phyloP scores from a whole-genome alignment of 768 basidiomycete genomes.

The Collybia nuda region DNA sequence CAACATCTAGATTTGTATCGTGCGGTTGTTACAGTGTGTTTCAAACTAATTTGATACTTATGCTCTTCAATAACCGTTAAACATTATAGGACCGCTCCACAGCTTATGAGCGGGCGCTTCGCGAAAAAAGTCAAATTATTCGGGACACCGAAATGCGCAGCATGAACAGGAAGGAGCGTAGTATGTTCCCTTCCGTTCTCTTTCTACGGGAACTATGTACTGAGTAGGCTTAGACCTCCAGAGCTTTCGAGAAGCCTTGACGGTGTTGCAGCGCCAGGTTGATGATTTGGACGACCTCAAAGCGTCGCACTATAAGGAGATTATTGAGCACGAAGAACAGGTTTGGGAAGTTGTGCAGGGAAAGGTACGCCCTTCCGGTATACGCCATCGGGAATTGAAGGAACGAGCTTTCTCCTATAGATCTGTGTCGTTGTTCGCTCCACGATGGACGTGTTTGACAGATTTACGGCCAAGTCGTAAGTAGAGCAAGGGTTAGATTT shows the following conservation, averaged over 20 bases:
- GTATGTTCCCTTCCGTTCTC: slow-evolving; percentile 40
- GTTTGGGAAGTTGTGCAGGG: slow-evolving; percentile 92
- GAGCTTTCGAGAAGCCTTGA: slow-evolving; percentile 80
- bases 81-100: slow-evolving; percentile 72
- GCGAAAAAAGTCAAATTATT: slow-evolving; percentile 83
- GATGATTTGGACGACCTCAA: slow-evolving; percentile 90
- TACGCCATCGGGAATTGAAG: slow-evolving; percentile 7
- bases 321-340: slow-evolving; percentile 90
- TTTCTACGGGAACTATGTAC: slow-evolving; percentile 3
- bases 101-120: slow-evolving; percentile 78
- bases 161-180: slow-evolving; percentile 83
- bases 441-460: slow-evolving; percentile 90
- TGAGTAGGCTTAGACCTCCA: slow-evolving; percentile 65
- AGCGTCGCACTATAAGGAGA: slow-evolving; percentile 81
- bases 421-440: slow-evolving; percentile 83
- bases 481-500: slow-evolving; percentile 23
- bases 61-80: background rate
- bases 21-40: slow-evolving; percentile 61
- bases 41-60: slow-evolving; percentile 1
- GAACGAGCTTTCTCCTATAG: slow-evolving; percentile 30
- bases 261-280: slow-evolving; percentile 82
- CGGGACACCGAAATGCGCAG: slow-evolving; percentile 82
- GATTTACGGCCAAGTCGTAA: slow-evolving; percentile 83
- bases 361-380: slow-evolving; percentile 53
- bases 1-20: slow-evolving; percentile 83